These are phyloP conservation scores for Rubroshorea leprosula DNA, from an alignment of 345 rosid species.

Conservation along the genomic window DNA sequence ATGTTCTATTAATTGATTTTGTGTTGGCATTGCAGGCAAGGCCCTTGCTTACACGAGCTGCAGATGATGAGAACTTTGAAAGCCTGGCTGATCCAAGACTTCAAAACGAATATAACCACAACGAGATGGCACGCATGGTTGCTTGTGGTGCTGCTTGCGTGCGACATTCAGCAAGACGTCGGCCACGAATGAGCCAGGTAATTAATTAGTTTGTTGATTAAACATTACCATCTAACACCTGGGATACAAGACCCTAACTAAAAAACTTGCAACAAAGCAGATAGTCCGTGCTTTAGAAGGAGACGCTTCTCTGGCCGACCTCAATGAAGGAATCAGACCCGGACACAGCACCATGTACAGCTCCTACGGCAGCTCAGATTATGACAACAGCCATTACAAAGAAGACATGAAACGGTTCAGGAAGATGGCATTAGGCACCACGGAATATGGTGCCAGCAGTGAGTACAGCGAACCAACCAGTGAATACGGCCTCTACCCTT, in stretches of 20 bases:
- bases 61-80: slow-evolving; percentile 58
- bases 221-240: too few relatives aligned
- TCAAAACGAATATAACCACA: slow-evolving; percentile 47
- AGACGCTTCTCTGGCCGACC: slow-evolving; percentile 58
- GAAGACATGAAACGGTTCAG: slow-evolving; percentile 74
- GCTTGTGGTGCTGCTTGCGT: slow-evolving; percentile 89
- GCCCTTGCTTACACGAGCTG: slow-evolving; percentile 60
- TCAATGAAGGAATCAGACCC: slow-evolving; percentile 62
- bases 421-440: slow-evolving; percentile 59
- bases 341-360: slow-evolving; percentile 51
- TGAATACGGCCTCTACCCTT: slow-evolving; percentile 66
- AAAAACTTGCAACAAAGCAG: slow-evolving; percentile 30
- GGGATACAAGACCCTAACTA: not conserved
- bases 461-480: slow-evolving; percentile 67
- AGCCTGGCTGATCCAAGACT: slow-evolving; percentile 56
- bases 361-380: slow-evolving; percentile 60
- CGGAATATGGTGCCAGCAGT: slow-evolving; percentile 63
- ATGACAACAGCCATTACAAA: slow-evolving; percentile 67
- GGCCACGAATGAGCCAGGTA: slow-evolving; percentile 92
- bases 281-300: slow-evolving; percentile 85
- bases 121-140: slow-evolving; percentile 78
- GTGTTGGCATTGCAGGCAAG: slow-evolving; percentile 48
- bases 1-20: not conserved
- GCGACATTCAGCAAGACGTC: slow-evolving; percentile 82
- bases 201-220: not conserved